Base-by-base conservation (phyloP, 805 yeast species). In the Saccharomycopsis fermentans region DNA sequence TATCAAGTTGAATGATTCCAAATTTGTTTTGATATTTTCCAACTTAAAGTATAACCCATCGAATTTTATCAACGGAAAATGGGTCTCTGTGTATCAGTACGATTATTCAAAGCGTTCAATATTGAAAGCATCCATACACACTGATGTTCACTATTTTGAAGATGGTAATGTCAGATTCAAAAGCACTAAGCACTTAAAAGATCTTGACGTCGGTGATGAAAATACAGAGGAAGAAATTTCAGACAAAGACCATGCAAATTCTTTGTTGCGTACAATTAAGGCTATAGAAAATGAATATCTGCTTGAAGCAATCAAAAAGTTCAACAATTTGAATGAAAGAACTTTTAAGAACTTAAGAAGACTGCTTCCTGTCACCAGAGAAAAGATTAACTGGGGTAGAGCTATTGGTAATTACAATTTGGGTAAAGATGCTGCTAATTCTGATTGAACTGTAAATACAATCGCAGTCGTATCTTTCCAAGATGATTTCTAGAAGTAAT, bases 341-440 rank as follows among this genome's bases (percentile, higher is more conserved):
- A 80, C 83, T 62, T 92, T 94, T 75, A 94, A 92, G 73, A 79
- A 80, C 61, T 78, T 92, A 65, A 81, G 99, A 73, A 84, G 99
- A 71, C 89, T 89, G 69, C 76, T 92, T 63, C 99, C 99, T 6
- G 84, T 92, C 21, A 92, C 96, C 21, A 80, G 97, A 68, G 81
- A 96, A 17, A 90, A 87, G 69, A 86, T 92, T 66, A 88, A 89
- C 69, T 92, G 99, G 99, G 97, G 96, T 34, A 87, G 82, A 67
- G 89, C 97, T 11, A 88, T 90, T 65, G 96, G 95, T 17, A 87
- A 84, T 68, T 91, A 91, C 73, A 81, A 89, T 67, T 75, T 92
- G 51, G 98, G 98, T 17, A 83, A 83, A 63, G 91, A 87, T 68
- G 90, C 84, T 36, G 84, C 77, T 11, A 75, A 77, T 56, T 77